A percentile compares a stretch with the other conserved stretches of the same genome.
Evolutionary conservation across 2,329 filamentous ascomycete genomes (phyloP).

Genomic region (Trichophyton mentagrophytes): DNA sequence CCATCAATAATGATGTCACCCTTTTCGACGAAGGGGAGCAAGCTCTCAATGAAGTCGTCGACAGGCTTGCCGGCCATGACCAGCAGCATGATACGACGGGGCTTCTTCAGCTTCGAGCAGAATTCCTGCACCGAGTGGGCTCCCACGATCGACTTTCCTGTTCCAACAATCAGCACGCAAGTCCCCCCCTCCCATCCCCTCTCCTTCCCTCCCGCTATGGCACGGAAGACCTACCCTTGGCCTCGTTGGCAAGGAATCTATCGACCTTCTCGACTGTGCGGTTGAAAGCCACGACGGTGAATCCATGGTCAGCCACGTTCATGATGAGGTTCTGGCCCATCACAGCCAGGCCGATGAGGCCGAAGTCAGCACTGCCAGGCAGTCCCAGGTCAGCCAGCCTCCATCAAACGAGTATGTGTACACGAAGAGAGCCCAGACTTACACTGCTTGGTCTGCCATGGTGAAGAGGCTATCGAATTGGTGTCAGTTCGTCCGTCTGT

Average conservation of each 20-base stretch:
- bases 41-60: conserved; percentile 95
- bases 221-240: conserved; percentile 47
- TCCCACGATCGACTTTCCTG: conserved; percentile 84
- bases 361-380: conserved; percentile 65
- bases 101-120: conserved; percentile 89
- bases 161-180: background rate
- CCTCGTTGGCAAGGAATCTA: conserved; percentile 79
- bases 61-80: conserved; percentile 98
- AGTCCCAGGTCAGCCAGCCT: conserved; percentile 56
- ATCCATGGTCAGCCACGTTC: conserved; percentile 81
- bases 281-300: conserved; percentile 98
- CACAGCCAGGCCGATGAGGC: conserved; percentile 84
- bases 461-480: conserved; percentile 7
- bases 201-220: too few species aligned
- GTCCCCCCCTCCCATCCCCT: too few species aligned
- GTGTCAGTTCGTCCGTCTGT: conserved; percentile 6
- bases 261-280: conserved; percentile 98
- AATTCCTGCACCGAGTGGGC: conserved; percentile 92
- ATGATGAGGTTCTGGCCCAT: conserved; percentile 83
- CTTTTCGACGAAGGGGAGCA: conserved; percentile 67
- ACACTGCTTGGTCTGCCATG: conserved; percentile 12
- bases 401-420: conserved; percentile 14
- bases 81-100: conserved; percentile 93
- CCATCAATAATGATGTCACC: conserved; percentile 99
- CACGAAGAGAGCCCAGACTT: conserved; percentile 29